A percentile compares a stretch with the other conserved stretches of the same genome.
Evolutionary conservation across 2,329 filamentous ascomycete species (phyloP).

Genomic region (Didymella sp.): DNA sequence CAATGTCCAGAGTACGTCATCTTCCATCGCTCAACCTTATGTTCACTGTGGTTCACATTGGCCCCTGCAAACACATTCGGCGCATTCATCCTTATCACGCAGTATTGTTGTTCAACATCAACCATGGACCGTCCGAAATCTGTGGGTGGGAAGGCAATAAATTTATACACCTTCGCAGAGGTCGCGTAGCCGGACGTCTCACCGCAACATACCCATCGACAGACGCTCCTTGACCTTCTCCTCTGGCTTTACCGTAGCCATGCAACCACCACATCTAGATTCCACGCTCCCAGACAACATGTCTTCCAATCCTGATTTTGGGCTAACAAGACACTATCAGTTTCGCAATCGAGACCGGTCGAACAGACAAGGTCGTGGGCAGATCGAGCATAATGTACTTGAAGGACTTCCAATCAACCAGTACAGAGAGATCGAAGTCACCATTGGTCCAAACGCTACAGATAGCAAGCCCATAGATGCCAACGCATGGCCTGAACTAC

Average conservation of each 20-base stretch:
- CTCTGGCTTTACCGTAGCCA: neutral
- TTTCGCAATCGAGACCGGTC: constrained; percentile 64
- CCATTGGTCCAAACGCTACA: constrained; percentile 69
- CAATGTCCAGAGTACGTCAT: constrained; percentile 48
- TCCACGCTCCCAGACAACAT: neutral
- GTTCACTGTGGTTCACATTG: neutral
- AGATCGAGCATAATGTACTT: constrained; percentile 70
- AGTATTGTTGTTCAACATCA: neutral
- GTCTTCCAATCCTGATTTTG: neutral
- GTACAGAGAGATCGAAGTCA: constrained; percentile 77
- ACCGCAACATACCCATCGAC: neutral
- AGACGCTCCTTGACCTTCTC: neutral
- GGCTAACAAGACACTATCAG: constrained; percentile 48
- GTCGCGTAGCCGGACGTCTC: neutral
- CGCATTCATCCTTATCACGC: constrained; percentile 2
- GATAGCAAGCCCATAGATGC: constrained; percentile 67
- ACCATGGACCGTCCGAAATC: neutral
- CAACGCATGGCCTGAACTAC: constrained; percentile 77
- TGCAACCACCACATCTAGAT: neutral
- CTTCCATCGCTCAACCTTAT: neutral
- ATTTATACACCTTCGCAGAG: neutral
- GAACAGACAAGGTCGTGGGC: constrained; percentile 63
- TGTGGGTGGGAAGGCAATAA: neutral
- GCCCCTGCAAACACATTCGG: neutral
- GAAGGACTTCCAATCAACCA: constrained; percentile 86